Base-by-base conservation (phyloP, 768 basidiomycete species). In the Asterophora lycoperdoides region DNA sequence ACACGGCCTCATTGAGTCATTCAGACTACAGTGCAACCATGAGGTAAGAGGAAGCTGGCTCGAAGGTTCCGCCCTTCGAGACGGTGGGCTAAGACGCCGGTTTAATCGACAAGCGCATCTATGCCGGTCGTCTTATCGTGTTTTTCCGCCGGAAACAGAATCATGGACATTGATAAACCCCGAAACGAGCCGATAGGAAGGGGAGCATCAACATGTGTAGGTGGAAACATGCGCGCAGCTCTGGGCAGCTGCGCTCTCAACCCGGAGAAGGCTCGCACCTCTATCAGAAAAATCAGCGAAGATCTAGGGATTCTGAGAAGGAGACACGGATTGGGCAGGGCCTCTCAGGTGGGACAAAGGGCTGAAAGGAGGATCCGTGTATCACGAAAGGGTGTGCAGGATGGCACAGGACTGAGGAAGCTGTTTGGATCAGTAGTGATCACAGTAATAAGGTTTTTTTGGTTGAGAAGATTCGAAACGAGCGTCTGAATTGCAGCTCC, bases 401-500 rank as follows among this genome's bases (percentile, higher is more conserved):
- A 36, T 32, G 41, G 32, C 33, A 41, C 28, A 49, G 11, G n/a
- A n/a, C n/a, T n/a, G n/a, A n/a, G n/a, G 51, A 47, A 51, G 37
- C 46, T 32, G 14, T 10, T 20, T 41, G 14, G 15, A 46, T 39
- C 43, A 28, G 38, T 36, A 29, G 11, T 36, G 34, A 47, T 39
- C 23, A 54, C 23, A 15, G 38, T 41, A 51, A 48, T 52, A 56
- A 35, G 48, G 51, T 52, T 52, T 52, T 41, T 32, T 52, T 48
- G 44, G 33, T 41, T 56, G 46, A 26, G 59, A 69, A 69, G 65
- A 64, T 62, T 64, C 60, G 51, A 61, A 58, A 60, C 60, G 52
- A 59, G 62, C 59, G 57, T 61, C 64, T 68, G 64, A 66, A 64
- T 61, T 57, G 61, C 58, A 67, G 64, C 66, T 73, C 72, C 71